Evolutionary conservation across 2,329 filamentous ascomycete genomes (phyloP).

Genomic region (Atkinsonella hypoxylon): DNA sequence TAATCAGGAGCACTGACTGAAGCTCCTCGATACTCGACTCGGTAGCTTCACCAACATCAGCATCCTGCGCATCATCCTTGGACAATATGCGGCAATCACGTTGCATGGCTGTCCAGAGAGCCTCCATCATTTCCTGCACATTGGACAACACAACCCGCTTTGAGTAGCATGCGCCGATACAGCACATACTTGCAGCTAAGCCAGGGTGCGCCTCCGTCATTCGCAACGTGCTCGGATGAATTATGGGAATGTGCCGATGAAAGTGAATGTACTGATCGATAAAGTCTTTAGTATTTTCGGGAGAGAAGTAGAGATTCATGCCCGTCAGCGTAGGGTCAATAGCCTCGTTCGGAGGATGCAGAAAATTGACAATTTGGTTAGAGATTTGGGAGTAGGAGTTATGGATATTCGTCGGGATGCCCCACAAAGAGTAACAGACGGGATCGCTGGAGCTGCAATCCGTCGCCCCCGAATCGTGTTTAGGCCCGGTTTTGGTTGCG

Average conservation of each 20-base stretch:
- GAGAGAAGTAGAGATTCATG: constrained; percentile 50
- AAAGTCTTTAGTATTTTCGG: constrained; percentile 59
- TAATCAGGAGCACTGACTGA: constrained; percentile 52
- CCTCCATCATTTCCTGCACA: constrained; percentile 57
- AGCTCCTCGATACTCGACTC: constrained; percentile 49
- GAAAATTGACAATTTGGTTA: constrained; percentile 43
- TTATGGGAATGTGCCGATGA: constrained; percentile 60
- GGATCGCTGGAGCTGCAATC: constrained; percentile 33
- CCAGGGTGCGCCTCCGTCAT: constrained; percentile 54
- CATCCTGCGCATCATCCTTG: constrained; percentile 11
- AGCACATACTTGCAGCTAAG: constrained; percentile 57
- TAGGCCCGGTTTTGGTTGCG: constrained; percentile 56
- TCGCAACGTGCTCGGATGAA: constrained; percentile 61
- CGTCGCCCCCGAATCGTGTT: constrained; percentile 37
- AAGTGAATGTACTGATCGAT: constrained; percentile 61
- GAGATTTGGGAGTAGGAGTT: constrained; percentile 43
- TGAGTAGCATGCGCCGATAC: constrained; percentile 64
- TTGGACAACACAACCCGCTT: constrained; percentile 45
- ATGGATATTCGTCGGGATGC: constrained; percentile 32
- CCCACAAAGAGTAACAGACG: constrained; percentile 38
- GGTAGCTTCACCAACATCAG: constrained; percentile 15
- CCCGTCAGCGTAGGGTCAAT: constrained; percentile 42
- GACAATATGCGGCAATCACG: constrained; percentile 39
- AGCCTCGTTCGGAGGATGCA: constrained; percentile 34
- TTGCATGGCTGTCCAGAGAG: constrained; percentile 46